Conservation (phyloP, 179 eudicot genomes). For the Sideroxylon spinosum region DNA sequence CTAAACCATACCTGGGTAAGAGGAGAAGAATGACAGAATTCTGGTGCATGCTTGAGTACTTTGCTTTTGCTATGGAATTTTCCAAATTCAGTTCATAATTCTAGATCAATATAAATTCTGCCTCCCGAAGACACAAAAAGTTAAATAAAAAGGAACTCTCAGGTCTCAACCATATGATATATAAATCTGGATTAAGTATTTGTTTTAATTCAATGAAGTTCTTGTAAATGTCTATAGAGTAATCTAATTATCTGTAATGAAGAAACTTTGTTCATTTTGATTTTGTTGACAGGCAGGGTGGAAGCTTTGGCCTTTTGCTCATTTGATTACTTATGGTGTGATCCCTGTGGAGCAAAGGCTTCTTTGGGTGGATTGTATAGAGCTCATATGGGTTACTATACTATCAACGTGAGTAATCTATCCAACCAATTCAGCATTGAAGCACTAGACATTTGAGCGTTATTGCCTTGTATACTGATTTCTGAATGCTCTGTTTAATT, state of each 20-base stretch:
- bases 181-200: background rate
- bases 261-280: background rate
- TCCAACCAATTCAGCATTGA: background rate
- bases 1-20: background rate
- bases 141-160: no score
- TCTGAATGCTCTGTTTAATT: background rate
- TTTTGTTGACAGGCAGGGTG: constrained; percentile 71
- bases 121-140: background rate
- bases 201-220: background rate
- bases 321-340: constrained; percentile 78
- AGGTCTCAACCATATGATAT: background rate
- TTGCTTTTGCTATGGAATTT: background rate
- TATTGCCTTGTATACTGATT: background rate
- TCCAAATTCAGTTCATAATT: constrained; percentile 2
- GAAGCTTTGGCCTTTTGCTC: constrained; percentile 99
- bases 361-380: constrained; percentile 92
- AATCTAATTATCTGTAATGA: background rate
- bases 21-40: background rate
- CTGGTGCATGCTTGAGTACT: background rate
- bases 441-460: background rate
- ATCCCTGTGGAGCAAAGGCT: constrained; percentile 88
- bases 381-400: constrained; percentile 93
- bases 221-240: background rate
- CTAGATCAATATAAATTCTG: background rate
- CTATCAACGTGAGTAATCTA: constrained; percentile 74